These are phyloP conservation scores for Phytophthora idaei DNA, from an alignment of 352 stramenopile genomes.

Conservation along the genomic window DNA sequence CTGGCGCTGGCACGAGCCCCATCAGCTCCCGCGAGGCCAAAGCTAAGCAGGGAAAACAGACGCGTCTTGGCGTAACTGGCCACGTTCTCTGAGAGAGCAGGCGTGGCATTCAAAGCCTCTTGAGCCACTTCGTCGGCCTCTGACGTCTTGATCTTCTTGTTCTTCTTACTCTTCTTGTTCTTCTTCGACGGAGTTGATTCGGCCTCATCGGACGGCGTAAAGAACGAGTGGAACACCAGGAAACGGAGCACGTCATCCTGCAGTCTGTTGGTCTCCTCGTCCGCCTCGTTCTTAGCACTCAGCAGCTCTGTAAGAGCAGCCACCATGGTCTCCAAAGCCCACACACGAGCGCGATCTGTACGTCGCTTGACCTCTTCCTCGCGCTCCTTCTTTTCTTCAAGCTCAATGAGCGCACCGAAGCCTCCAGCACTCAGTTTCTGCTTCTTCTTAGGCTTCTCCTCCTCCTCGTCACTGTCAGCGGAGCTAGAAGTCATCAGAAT, in stretches of 20 bases:
- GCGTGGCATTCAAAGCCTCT: conserved; percentile 36
- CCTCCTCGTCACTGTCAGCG: conserved; percentile 48
- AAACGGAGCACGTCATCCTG: conserved; percentile 62
- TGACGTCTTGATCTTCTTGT: conserved; percentile 37
- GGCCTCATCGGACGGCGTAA: conserved; percentile 30
- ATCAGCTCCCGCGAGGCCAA: conserved; percentile 52
- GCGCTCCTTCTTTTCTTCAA: conserved; percentile 85
- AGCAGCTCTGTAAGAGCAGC: conserved; percentile 50
- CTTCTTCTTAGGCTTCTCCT: conserved; percentile 47
- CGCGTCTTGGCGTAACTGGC: conserved; percentile 59
- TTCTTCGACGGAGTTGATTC: conserved; percentile 52
- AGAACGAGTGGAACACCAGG: conserved; percentile 77
- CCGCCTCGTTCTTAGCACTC: conserved; percentile 26
- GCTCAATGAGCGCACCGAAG: conserved; percentile 71
- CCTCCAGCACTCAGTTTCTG: conserved; percentile 47
- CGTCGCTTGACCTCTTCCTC: conserved; percentile 55
- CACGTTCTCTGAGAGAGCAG: conserved; percentile 57
- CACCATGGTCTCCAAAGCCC: conserved; percentile 73
- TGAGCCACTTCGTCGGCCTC: conserved; percentile 25
- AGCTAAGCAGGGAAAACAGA: conserved; percentile 65
- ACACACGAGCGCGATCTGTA: conserved; percentile 70
- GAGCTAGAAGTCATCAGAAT: conserved; percentile 53
- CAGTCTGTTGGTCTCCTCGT: conserved; percentile 27
- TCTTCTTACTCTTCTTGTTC: conserved; percentile 49
- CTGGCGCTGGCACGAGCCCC: conserved; percentile 34